These are phyloP conservation scores for Trichomonascaceae sp. DNA, from an alignment of 1,139 yeast species.

Conservation along the genomic window DNA sequence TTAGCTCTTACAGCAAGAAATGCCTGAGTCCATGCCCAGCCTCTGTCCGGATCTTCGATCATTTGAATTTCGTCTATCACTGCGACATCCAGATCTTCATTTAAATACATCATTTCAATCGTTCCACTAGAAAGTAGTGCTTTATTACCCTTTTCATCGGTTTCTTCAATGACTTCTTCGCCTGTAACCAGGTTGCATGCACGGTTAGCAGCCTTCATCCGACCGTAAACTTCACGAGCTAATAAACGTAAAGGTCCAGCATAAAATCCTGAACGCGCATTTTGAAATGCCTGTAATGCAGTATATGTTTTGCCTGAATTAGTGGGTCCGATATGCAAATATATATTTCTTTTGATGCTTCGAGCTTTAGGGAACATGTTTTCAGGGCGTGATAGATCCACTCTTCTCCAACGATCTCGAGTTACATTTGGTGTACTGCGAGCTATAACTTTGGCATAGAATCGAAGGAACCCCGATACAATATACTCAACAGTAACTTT, in stretches of 20 bases:
- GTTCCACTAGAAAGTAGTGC: constrained; percentile 83
- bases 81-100: constrained; percentile 69
- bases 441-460: constrained; percentile 1
- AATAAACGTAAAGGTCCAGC: constrained; percentile 91
- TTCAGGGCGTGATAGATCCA: constrained; percentile 42
- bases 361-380: constrained; percentile 90
- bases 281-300: constrained; percentile 63
- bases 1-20: constrained; percentile 79
- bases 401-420: constrained; percentile 7
- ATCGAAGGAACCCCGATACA: constrained; percentile 4
- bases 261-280: constrained; percentile 76
- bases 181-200: constrained; percentile 88
- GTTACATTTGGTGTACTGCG: constrained; percentile 1
- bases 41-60: constrained; percentile 75
- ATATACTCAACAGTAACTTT: constrained; percentile 4
- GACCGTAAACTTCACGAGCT: constrained; percentile 86
- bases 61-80: constrained; percentile 95
- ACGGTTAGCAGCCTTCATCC: constrained; percentile 58
- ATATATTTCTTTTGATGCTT: constrained; percentile 65
- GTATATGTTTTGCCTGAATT: constrained; percentile 93
- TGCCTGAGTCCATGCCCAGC: constrained; percentile 95
- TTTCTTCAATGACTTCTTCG: constrained; percentile 74
- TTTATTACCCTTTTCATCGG: constrained; percentile 58
- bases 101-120: constrained; percentile 81
- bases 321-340: constrained; percentile 95